Base-by-base conservation (phyloP, 805 yeast genomes). In the Kuraishia ogatae region DNA sequence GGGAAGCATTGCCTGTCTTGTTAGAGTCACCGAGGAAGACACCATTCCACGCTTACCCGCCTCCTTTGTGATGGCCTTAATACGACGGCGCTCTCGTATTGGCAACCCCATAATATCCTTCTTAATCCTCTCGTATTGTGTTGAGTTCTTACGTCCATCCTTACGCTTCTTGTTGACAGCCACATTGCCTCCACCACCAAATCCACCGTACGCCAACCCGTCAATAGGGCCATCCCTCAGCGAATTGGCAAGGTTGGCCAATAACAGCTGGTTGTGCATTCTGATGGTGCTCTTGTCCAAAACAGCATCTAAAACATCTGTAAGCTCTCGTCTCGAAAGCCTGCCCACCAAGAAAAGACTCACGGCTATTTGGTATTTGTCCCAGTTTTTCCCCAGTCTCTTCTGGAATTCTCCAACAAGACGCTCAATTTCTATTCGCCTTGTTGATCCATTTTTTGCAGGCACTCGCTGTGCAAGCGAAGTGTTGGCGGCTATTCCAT, bases 81-180 rank as follows among this genome's bases (percentile, higher is more conserved):
- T 83, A 65, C 98, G 76, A 59, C 89, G 80, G 58, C 98, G 74
- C 66, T 94, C 99, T 59, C 87, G 77, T 1, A 87, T 81, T 0
- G 97, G 89, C 60, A 93, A 74, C 1, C 93, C 85, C 83, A 94
- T 80, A 48, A 93, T 87, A 67, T 90, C 93, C 64, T 83, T 87
- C 64, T 92, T 90, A 65, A 94, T 77, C 59, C 83, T 81, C 62
- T 89, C 96, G 66, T 88, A 83, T 68, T 90, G 96, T 8, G 87
- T 67, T 59, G 89, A 77, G 55, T 76, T 79, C 55, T 81, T 82
- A 53, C 78, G 66, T 61, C 78, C 63, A 65, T 65, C 60, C 70
- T 80, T 67, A 68, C 81, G 61, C 61, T 79, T 76, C 64, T 77
- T 83, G 58, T 75, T 77, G 75, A 79, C 63, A 24, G 79, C 70